Evolutionary conservation across 2,329 filamentous ascomycete species (phyloP), one percentile per base, ranked within the genome.

Genomic region (Periconia sp.): DNA sequence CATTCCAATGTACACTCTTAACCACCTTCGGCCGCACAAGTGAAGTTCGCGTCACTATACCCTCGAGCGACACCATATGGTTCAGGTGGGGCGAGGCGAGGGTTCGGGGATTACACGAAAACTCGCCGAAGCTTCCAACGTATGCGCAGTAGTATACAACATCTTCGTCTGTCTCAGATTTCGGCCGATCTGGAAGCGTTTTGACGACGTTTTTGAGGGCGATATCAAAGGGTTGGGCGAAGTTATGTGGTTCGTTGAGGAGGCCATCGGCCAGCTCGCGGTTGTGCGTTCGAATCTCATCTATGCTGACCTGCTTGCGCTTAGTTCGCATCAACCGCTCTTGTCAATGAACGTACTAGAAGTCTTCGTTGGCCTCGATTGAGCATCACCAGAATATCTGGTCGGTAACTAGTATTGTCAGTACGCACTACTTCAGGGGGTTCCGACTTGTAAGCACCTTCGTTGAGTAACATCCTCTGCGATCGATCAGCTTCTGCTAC

Each of bases 1-100:
- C 92, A 61, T 90, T 95, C 74, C 92, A 97, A 70, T 99, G 94
- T 39, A 99, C 92, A 72, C 94, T 97, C 75, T 95, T 95, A 50
- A 97, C 86, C n/a, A 99, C 85, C 73, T 99, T 99, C 9, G 94
- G 94, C 43, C 95, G 83, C 51, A 99, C 95, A 15, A 99, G 79
- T 17, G 92, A 96, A 73, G 90, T 95, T 70, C 94, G 88, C 24
- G 94, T 99, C 29, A 99, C 94, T 61, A 99, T 99, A 33, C 94
- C 94, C 73, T 99, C 94, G 37, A 99, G 80, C 3, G 92, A 96
- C 11, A 99, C 89, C 92, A 99, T 96, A 64, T 89, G 86, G 71
- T 99, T 99, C 43, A 99, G 81, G 61, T 95, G 89, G 28, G 84
- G 80, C 2, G 92, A 96, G 36, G 89, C 89, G 21, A 99, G 76